Evolutionary conservation across 805 yeast genomes (phyloP), one percentile per base, ranked within the genome.

Genomic region (Saturnispora saitoi): DNA sequence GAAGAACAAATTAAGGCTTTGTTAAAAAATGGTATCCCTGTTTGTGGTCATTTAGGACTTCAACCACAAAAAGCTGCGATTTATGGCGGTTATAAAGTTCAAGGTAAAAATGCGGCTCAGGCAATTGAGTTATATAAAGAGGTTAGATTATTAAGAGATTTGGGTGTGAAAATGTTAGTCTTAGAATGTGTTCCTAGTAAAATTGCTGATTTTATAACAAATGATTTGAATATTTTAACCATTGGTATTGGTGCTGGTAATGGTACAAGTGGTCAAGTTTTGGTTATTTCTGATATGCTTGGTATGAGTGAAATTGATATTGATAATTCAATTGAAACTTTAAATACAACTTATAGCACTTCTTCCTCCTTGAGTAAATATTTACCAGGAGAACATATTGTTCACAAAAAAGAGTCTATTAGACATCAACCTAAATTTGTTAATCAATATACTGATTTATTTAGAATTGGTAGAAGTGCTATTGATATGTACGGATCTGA

Each of bases 241-340:
- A 89, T 91, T 55, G 99, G 99, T 3, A 91, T 91, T 43, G 99
- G 99, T 4, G 96, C 98, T 0, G 98, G 99, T 0, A 77, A 80
- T 20, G 68, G 68, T 8, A 83, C 91, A 8, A 77, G 86, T 32
- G 98, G 96, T 0, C 98, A 93, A 64, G 96, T 91, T 1, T 71
- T 91, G 34, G 99, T 91, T 0, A 81, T 85, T 63, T 77, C 86
- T 4, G 99, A 91, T 61, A 59, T 86, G 66, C 68, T 91, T 30
- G 96, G 96, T 1, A 77, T 83, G 86, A 70, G 71, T 44, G 78
- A 79, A 40, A 73, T 74, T 0, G 70, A 67, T 41, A 61, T 65
- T 20, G 85, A 36, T 12, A 17, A 26, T n/a, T 31, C 32, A 20
- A 19, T 31, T 5, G 86, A 2, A 20, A 12, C 11, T 20, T 26